Base-by-base conservation (phyloP, 306 rosid genomes). In the Herpetospermum pedunculosum region DNA sequence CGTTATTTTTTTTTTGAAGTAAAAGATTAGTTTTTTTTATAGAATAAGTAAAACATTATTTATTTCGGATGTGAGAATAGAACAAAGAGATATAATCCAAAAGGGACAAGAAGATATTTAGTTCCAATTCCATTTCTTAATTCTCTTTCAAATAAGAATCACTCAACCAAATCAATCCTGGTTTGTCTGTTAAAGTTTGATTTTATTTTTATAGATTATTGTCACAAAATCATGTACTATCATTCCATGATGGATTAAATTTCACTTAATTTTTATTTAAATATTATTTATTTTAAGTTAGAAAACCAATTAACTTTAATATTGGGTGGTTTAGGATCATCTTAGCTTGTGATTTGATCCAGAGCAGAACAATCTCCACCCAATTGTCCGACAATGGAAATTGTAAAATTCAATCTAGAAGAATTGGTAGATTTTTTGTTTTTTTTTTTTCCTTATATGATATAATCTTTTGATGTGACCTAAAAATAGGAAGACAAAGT, bases 101-200 rank as follows among this genome's bases (percentile, higher is more conserved):
- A 48, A 79, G 34, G 79, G 70, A 83, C 71, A 67, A 73, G 81
- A 86, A 83, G 50, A 70, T 77, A 68, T 81, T 76, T 35, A 73
- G 78, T 80, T 59, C 37, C 38, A 26, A 44, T 68, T 68, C 73
- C 73, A 68, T 19, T 60, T 35, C 52, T 29, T 82, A 80, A 88
- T 86, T 90, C 89, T 41, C 76, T 49, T 54, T 28, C 77, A 68
- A 82, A 76, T 57, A 71, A 87, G 79, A 84, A 81, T 80, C 76
- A 73, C 59, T 8, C 44, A 75, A 77, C 77, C 82, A 79, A 83
- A 75, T 79, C 78, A 73, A 85, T 82, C 84, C 74, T 78, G 3
- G 46, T 35, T 37, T 65, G 88, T 87, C 80, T 69, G 59, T 75
- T 83, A 79, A 82, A 87, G 84, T 74, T 78, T 47, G 71, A 78